Evolutionary conservation across 2,329 filamentous ascomycete genomes (phyloP), one percentile per base, ranked within the genome.

Genomic region (Pleomassaria siparia): DNA sequence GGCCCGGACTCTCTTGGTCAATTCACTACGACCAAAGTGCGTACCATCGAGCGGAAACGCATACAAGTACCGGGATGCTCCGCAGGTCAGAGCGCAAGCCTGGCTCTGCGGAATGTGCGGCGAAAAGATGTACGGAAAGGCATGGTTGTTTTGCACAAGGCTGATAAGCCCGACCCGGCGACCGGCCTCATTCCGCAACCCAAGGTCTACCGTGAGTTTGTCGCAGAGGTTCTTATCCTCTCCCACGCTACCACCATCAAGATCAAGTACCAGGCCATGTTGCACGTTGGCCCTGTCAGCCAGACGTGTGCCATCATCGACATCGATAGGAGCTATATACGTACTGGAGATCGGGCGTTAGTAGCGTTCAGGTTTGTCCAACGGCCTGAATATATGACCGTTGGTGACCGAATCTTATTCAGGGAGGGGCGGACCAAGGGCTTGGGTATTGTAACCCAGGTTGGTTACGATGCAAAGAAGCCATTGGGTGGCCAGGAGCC

Each of bases 301-400:
- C 94, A 99, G 74, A 99, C 94, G 0, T 99, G 94, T 66, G 86
- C 91, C 10, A 96, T 99, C 66, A 95, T 99, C 63, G 94, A 96
- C 64, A 94, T 99, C 56, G 94, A 99, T 67, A 85, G 92, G n/a
- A 88, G 88, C 21, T 94, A 91, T 62, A 96, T 99, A 56, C 84
- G 94, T 7, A 96, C 92, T 0, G 94, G 94, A 9, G 94, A 97
- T 69, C 81, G 92, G n/a, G 94, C 94, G 2, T 86, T 86, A 0
- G 94, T 99, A 1, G 94, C 92, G 0, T 99, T 99, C 74, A 85
- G 87, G 9, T 99, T 99, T 65, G 87, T 96, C 3, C 94, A 96
- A 70, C 79, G 92, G 18, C 94, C 94, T 2, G 94, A 99, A 73
- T 99, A 95, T 58, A 74, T 99, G 11, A 87, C 85, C 1, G 86